These are phyloP conservation scores for Mycosarcoma mackinlayi DNA, from an alignment of 1,284 basidiomycete species.

Conservation along the genomic window DNA sequence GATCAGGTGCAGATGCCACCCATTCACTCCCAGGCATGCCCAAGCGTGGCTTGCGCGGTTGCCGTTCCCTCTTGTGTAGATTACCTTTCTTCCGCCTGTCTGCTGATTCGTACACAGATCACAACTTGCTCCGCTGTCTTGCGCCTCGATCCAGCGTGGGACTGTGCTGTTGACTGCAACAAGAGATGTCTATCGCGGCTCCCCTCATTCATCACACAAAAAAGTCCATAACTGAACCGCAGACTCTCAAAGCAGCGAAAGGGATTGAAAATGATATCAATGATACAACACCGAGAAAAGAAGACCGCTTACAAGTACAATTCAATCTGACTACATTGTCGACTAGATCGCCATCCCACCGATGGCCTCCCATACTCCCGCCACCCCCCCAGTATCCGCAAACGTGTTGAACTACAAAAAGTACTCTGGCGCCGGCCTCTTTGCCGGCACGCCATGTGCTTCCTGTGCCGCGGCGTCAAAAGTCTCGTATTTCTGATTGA, in stretches of 20 bases:
- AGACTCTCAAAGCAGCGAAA: too few relatives aligned
- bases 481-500: conserved; percentile 65
- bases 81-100: conserved; percentile 1
- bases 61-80: conserved; percentile 2
- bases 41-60: too few relatives aligned
- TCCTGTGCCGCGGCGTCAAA: conserved; percentile 64
- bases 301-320: conserved; percentile 5
- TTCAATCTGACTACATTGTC: neutral
- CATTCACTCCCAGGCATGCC: too few relatives aligned
- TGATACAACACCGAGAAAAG: conserved; percentile 1
- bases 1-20: too few relatives aligned
- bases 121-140: too few relatives aligned
- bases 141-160: neutral
- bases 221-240: too few relatives aligned
- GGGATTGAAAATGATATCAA: neutral
- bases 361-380: too few relatives aligned
- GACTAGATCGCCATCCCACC: too few relatives aligned
- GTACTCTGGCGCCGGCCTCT: conserved; percentile 63
- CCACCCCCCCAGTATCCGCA: too few relatives aligned
- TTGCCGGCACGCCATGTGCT: conserved; percentile 62
- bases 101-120: neutral
- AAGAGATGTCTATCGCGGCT: neutral
- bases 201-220: neutral
- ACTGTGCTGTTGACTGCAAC: too few relatives aligned
- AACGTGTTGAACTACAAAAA: conserved; percentile 58